A percentile compares a stretch with the other conserved stretches of the same genome.
These are phyloP conservation scores for Chaetomidium leptoderma DNA, from an alignment of 495 filamentous ascomycete genomes.

Conservation along the genomic window DNA sequence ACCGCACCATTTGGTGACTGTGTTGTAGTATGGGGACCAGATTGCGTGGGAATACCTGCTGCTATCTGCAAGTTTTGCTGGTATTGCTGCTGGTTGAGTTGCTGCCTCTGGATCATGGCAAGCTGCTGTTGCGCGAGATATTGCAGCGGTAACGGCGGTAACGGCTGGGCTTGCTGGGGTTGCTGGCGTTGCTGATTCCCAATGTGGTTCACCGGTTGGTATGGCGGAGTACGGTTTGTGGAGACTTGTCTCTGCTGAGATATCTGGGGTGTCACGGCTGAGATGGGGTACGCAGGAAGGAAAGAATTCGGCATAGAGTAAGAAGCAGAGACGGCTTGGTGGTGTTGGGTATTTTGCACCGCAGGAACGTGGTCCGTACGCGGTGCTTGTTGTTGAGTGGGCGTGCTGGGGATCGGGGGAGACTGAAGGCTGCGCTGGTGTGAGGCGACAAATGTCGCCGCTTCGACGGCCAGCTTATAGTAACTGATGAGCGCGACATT, in stretches of 20 bases:
- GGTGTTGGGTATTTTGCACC: not conserved
- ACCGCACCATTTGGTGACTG: not conserved
- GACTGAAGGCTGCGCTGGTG: not conserved
- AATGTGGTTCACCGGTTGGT: not conserved
- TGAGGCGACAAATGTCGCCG: not conserved
- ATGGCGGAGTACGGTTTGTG: not conserved
- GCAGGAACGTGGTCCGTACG: not conserved
- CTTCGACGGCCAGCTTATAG: slow-evolving; percentile 6
- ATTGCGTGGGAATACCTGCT: not conserved
- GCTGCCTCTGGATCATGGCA: not conserved
- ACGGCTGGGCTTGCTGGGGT: slow-evolving; percentile 8
- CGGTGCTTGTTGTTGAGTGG: slow-evolving; percentile 5
- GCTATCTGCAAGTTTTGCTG: not conserved
- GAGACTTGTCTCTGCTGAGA: not conserved
- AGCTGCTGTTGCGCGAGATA: slow-evolving; percentile 16
- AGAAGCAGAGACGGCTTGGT: not conserved
- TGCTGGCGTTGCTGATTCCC: slow-evolving; percentile 18
- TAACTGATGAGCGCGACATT: slow-evolving; percentile 11
- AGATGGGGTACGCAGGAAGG: not conserved
- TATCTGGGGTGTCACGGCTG: not conserved
- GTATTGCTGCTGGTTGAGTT: slow-evolving; percentile 12
- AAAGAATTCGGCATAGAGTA: not conserved
- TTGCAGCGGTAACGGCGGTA: slow-evolving; percentile 3
- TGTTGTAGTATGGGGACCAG: not conserved
- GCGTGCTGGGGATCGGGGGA: not conserved